These are phyloP conservation scores for Lenzites betulinus DNA, from an alignment of 768 basidiomycete species.

Conservation along the genomic window DNA sequence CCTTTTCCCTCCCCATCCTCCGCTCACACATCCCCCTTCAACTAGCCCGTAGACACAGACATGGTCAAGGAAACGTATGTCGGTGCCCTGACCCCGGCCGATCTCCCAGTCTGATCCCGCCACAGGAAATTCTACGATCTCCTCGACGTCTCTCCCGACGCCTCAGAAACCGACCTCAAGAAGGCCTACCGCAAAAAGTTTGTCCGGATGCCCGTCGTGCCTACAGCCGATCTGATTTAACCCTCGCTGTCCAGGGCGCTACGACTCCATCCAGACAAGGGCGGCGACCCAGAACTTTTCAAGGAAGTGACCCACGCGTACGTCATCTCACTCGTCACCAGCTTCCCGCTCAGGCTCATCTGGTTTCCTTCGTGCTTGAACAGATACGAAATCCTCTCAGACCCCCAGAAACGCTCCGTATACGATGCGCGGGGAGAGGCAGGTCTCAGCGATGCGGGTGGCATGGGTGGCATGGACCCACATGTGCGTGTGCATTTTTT, in stretches of 20 bases:
- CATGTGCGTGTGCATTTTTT: conserved; percentile 53
- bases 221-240: conserved; percentile 6
- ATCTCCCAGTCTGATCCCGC: conserved; percentile 10
- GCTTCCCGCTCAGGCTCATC: conserved; percentile 1
- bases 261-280: conserved; percentile 89
- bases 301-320: conserved; percentile 97
- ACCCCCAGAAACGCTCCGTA: conserved; percentile 73
- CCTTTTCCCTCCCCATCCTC: conserved; percentile 8
- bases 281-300: conserved; percentile 95
- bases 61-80: conserved; percentile 77
- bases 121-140: conserved; percentile 89
- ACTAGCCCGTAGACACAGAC: conserved; percentile 21
- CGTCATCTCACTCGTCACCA: conserved; percentile 36
- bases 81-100: conserved; percentile 2
- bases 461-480: conserved; percentile 96
- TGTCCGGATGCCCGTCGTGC: conserved; percentile 4
- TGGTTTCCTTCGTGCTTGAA: conserved; percentile 10
- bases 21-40: conserved; percentile 19
- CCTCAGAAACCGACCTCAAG: conserved; percentile 85
- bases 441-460: conserved; percentile 81
- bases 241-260: conserved; percentile 59
- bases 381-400: conserved; percentile 93
- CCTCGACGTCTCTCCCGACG: conserved; percentile 78
- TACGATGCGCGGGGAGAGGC: conserved; percentile 95
- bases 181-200: conserved; percentile 96